Base-by-base conservation (phyloP, 805 yeast genomes). In the Yamadazyma laniorum region DNA sequence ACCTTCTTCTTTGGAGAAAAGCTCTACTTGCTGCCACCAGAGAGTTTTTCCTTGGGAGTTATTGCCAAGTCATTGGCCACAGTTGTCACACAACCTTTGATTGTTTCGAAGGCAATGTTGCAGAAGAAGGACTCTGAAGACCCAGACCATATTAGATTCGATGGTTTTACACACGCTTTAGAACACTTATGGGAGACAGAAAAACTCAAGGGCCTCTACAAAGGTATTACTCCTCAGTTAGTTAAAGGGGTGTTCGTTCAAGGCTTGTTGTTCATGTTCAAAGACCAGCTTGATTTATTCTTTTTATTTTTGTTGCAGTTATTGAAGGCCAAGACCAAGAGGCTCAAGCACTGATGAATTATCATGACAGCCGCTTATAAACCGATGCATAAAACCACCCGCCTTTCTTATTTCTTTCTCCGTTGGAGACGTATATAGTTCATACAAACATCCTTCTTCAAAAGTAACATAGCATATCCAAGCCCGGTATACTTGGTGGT, bases 231-330 rank as follows among this genome's bases (percentile, higher is more conserved):
- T 3, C 95, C 95, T 5, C 95, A 87, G 58, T 68, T 87, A 41
- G 58, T 80, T 27, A 87, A 87, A 67, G 95, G 93, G 1, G 82
- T 86, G 2, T 59, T 87, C 29, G 95, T 86, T 4, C 95, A 87
- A 59, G 95, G 95, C 0, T 67, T 87, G 43, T 68, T 87, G 50
- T 83, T 87, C 55, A 84, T 83, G 81, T 83, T 82, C 61, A 85
- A 80, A 60, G 93, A 85, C 50, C 86, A 82, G 56, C 55, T 78
- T 35, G 77, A 70, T 58, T 45, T 58, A 51, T 42, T 65, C 7
- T 68, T 68, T 38, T 50, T 67, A 38, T 43, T 56, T 23, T 56
- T 68, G 41, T 59, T 68, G 49, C 46, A 49, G 32, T 36, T 59
- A 17, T 26, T 42, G n/a, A 46, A 43, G 37, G 34, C 31, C n/a